Conservation (phyloP, 2,329 filamentous ascomycete genomes). For the Lachnellula occidentalis region DNA sequence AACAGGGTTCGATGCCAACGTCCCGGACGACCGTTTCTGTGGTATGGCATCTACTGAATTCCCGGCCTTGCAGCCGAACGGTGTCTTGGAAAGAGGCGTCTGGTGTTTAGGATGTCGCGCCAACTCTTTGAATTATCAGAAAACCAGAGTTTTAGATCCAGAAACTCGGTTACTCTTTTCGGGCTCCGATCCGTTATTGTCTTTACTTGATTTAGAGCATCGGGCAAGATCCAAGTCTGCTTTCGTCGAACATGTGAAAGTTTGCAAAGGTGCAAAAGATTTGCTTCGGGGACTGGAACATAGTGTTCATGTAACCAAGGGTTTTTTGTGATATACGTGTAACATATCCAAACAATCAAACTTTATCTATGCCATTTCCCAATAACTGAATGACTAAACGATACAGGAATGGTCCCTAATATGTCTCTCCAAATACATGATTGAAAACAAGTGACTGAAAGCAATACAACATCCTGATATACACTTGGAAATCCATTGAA, state of each 20-base stretch:
- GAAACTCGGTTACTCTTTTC: background rate
- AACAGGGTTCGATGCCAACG: background rate
- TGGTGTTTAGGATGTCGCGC: slow-evolving; percentile 1
- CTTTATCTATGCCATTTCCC: background rate
- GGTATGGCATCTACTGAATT: background rate
- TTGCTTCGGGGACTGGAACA: background rate
- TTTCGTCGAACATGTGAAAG: background rate
- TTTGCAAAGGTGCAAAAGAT: slow-evolving; percentile 1
- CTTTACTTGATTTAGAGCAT: slow-evolving; percentile 3
- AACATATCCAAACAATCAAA: background rate
- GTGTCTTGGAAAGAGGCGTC: background rate
- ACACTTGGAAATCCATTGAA: background rate
- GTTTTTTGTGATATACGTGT: background rate
- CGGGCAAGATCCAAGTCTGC: slow-evolving; percentile 1
- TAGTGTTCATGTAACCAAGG: background rate
- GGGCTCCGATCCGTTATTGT: background rate
- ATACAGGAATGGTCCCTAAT: background rate
- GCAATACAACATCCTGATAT: background rate
- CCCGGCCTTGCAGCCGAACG: background rate
- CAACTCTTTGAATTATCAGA: background rate
- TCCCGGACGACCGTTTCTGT: background rate
- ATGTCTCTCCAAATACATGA: background rate
- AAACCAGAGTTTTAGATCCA: background rate
- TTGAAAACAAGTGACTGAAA: background rate
- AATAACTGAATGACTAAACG: background rate